A percentile compares a stretch with the other conserved stretches of the same genome.
phyloP scores from a whole-genome alignment of 257 asterid genomes.

The Scutellaria galericulata region DNA sequence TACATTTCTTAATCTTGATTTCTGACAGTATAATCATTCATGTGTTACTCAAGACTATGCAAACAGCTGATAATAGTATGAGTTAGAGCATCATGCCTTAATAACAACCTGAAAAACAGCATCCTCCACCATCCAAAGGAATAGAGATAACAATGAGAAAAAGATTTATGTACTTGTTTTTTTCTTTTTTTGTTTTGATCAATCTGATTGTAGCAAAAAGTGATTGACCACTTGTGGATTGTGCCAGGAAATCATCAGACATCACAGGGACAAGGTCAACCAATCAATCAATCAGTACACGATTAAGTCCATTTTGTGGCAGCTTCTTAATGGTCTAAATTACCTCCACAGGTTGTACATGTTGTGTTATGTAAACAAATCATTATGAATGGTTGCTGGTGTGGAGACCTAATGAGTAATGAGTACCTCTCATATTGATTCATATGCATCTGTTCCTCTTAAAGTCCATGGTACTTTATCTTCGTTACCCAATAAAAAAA shows the following conservation, averaged over 20 bases:
- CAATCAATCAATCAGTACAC: conserved; percentile 83
- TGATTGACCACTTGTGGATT: conserved; percentile 36
- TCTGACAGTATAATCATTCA: neutral
- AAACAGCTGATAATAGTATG: conserved; percentile 5
- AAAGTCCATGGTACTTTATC: conserved; percentile 9
- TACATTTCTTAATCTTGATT: conserved; percentile 33
- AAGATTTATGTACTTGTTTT: conserved; percentile 1
- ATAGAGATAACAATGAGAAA: neutral
- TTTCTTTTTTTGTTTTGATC: conserved; percentile 15
- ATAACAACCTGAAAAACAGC: conserved; percentile 10
- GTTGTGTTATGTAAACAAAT: conserved; percentile 10
- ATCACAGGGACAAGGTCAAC: conserved; percentile 97
- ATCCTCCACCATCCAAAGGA: neutral
- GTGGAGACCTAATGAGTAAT: neutral
- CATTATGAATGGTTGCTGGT: neutral
- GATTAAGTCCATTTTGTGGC: conserved; percentile 91
- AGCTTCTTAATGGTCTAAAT: conserved; percentile 95
- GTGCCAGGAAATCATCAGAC: conserved; percentile 89
- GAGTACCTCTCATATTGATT: neutral
- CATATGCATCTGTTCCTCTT: neutral
- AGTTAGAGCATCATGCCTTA: conserved; percentile 14
- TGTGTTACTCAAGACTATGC: conserved; percentile 20
- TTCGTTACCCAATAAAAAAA: too few species aligned
- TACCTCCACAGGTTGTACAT: conserved; percentile 87
- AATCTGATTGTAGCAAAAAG: conserved; percentile 28